A percentile compares a stretch with the other conserved stretches of the same genome.
These are phyloP conservation scores for Aspergillus hiratsukae DNA, from an alignment of 2,329 filamentous ascomycete genomes.

Conservation along the genomic window DNA sequence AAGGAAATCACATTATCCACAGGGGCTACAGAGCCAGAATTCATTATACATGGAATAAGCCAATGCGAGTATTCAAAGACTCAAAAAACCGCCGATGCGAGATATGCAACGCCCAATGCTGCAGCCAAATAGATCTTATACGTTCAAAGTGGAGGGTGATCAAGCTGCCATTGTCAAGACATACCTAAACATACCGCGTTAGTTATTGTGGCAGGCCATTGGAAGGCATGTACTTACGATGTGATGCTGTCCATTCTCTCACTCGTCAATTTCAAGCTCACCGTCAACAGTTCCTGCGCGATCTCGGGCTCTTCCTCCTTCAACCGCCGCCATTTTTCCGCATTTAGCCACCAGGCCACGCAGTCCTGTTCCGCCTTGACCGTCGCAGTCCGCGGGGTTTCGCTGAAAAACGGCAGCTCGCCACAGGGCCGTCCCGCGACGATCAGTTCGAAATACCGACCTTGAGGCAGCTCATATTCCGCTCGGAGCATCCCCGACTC, in stretches of 20 bases:
- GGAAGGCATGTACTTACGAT: constrained; percentile 40
- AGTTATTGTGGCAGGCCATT: constrained; percentile 1
- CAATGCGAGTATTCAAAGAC: not conserved
- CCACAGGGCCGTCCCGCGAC: constrained; percentile 92
- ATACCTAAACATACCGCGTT: constrained; percentile 18
- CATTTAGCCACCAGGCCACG: constrained; percentile 75
- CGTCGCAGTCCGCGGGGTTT: constrained; percentile 81
- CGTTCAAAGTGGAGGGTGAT: constrained; percentile 7
- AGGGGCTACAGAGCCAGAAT: not conserved
- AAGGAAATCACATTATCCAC: not conserved
- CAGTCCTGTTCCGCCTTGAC: constrained; percentile 78
- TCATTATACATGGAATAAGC: not conserved
- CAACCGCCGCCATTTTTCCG: constrained; percentile 65
- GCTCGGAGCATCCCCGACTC: constrained; percentile 84
- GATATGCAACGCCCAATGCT: not conserved
- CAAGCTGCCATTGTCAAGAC: constrained; percentile 32
- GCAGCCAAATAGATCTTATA: not conserved
- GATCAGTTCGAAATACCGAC: constrained; percentile 83
- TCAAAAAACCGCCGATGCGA: not conserved
- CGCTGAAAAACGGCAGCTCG: constrained; percentile 92
- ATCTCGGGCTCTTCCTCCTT: constrained; percentile 71
- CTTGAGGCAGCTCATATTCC: constrained; percentile 88
- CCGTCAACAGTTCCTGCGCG: constrained; percentile 74
- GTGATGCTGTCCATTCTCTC: constrained; percentile 79
- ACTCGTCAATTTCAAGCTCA: constrained; percentile 88